Base-by-base conservation (phyloP, 352 stramenopile species). In the Pythium myriotylum region DNA sequence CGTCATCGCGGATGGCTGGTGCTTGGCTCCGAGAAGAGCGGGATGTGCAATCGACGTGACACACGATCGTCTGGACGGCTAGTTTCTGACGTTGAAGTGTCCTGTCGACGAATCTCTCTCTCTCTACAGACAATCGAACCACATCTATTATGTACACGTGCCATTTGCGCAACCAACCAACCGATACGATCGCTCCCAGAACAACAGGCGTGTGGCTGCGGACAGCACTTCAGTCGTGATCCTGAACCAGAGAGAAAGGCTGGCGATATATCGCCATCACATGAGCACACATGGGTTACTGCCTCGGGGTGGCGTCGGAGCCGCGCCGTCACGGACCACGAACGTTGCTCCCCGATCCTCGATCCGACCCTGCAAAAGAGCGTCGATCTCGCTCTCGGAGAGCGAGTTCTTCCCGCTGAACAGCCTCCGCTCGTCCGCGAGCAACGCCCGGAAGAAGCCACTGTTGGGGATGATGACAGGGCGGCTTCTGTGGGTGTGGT, bases 401-500 rank as follows among this genome's bases (percentile, higher is more conserved):
- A 92, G 62, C 48, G 73, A 88, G 59, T 65, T 82, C 45, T 72
- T 71, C 41, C 63, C 62, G 45, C 60, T 47, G 67, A 79, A 81
- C 22, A 89, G 69, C 2, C 72, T 61, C 1, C 67, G 73, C 56
- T 89, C 80, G 22, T 90, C 79, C 16, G 47, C 47, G 45, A 86
- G 43, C 43, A 89, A 65, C 27, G 72, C 67, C 12, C 54, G 63
- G 35, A 92, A 41, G 32, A 89, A 89, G 29, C 80, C 82, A 51
- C 81, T 68, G 45, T 89, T 88, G 19, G 80, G 82, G 54, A 87
- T 75, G 20, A 89, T 71, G 24, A 88, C 67, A 6, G 74, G 78
- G n/a, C 82, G 78, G 4, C 71, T 67, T 4, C 50, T 43, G 40
- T 72, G 73, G 27, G 69, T 68, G 29, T 78, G 74, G 60, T 89